Base-by-base conservation (phyloP, 1,139 yeast genomes). In the Nakaseomyces glabratus region DNA sequence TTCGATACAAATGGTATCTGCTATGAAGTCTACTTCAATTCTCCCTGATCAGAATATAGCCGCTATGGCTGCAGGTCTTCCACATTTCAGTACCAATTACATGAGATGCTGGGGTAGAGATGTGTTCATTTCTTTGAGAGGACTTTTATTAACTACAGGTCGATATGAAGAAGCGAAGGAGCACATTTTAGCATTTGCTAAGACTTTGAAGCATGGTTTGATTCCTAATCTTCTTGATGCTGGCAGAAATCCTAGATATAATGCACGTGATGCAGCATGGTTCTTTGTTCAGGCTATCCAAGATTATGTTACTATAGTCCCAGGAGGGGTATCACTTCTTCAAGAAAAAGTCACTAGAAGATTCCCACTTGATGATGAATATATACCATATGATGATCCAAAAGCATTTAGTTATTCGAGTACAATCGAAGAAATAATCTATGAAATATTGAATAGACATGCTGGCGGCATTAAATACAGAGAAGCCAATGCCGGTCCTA, bases 51-150 rank as follows among this genome's bases (percentile, higher is more conserved):
- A 67, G 19, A 63, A 67, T 42, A 71, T 76, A 10, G 82, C 94
- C 2, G 73, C 85, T 31, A 66, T 90, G 71, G 95, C 97, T 11
- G 98, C 98, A 2, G 98, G 97, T 0, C 68, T 90, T 41, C 98
- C 98, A 2, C 96, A 88, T 61, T 90, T 90, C 58, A 77, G 93
- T 52, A 72, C 71, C 39, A 85, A 80, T 47, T 86, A 82, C 57
- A 86, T 88, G 95, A 71, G 98, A 59, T 85, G 96, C 56, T 90
- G 98, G 98, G 98, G 98, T 20, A 71, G 98, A 54, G 98, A 90
- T 61, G 94, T 86, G 2, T 90, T 90, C 54, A 79, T 90, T 37
- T 72, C 95, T 0, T 68, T 82, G 37, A 67, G 95, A 44, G 98
- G 98, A 0, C 65, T 88, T 33, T 62, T 86, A 41, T 61, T 88